Evolutionary conservation across 176 grass and related monocot genomes (phyloP), one percentile per base, ranked within the genome.

Genomic region (Miscanthus lutarioriparius): DNA sequence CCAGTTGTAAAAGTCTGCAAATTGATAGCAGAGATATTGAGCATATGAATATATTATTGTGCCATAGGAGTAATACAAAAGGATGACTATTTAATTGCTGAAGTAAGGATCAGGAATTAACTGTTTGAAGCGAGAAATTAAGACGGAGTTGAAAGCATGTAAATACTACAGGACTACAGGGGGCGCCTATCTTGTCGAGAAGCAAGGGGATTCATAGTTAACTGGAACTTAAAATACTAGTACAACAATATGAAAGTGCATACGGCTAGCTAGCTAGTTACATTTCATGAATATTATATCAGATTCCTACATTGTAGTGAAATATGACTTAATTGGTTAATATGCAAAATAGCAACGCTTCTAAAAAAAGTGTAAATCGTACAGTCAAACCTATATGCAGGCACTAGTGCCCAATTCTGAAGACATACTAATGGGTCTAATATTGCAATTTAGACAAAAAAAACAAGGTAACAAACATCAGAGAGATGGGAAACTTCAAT

Each of bases 1-100:
- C 94, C 94, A 96, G 48, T 90, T 78, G 74, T 88, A 88, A 73
- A 96, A 96, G 74, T 93, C 94, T 96, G 77, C 56, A 67, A 8
- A 83, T 36, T 45, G 54, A 58, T 5, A 74, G 2, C 3, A 3
- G 17, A 10, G 59, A n/a, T 1, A 61, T 25, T 30, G 44, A 22
- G 6, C 22, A 74, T 28, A 58, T n/a, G 3, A 86, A 8, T 83
- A 74, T 15, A 38, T 4, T 74, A 72, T 35, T 56, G 23, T 10
- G 4, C n/a, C n/a, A n/a, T n/a, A n/a, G n/a, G 6, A 25, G 77
- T 58, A 35, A 43, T 70, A 28, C 41, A 37, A 11, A 19, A 67
- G 7, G 16, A 84, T 51, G 17, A 35, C 7, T 0, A 40, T 38
- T 72, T 88, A 26, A 66, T 6, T 35, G 22, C 14, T 87, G 36